Base-by-base conservation (phyloP, 805 yeast genomes). In the Cyberlindnera americana region DNA sequence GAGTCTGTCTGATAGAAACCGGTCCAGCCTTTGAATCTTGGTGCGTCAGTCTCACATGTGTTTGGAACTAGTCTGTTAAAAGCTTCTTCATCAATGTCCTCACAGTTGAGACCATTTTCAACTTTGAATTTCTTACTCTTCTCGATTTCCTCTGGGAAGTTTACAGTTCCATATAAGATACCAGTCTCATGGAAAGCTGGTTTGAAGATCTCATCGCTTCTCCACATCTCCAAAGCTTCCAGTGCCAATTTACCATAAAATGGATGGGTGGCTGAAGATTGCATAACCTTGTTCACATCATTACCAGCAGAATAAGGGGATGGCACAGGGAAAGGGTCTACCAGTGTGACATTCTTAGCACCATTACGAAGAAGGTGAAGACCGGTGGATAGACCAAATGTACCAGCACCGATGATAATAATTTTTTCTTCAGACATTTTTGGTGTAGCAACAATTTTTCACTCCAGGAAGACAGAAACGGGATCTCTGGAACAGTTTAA, bases 341-440 rank as follows among this genome's bases (percentile, higher is more conserved):
- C 27, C 11, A 61, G 33, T 0, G 61, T 53, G 7, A 66, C 48
- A 23, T 62, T 45, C 29, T 47, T 51, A 34, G 56, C 53, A 2
- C 70, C 70, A 22, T 56, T 53, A 3, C 65, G 52, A 1, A 59
- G 46, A 8, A 70, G 51, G 29, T 63, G 60, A 3, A 69, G 45
- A 3, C 66, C 70, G 0, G 73, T 66, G 4, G 72, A 67, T 6
- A 70, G 56, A 5, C 74, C 75, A 49, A 66, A 68, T 0, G 70
- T 66, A 2, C 73, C 73, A 22, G 69, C 68, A 4, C 74, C 74
- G n/a, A 69, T 54, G 18, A 65, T 56, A 4, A 66, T 48, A 15
- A 62, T 46, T 21, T 34, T 36, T 16, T 35, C 38, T 11, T 19
- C 9, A 26, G 33, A 21, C 38, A 35, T 35, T 23, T 25, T 17